phyloP scores from a whole-genome alignment of 2,329 filamentous ascomycete genomes.

The Penicillium sp. region DNA sequence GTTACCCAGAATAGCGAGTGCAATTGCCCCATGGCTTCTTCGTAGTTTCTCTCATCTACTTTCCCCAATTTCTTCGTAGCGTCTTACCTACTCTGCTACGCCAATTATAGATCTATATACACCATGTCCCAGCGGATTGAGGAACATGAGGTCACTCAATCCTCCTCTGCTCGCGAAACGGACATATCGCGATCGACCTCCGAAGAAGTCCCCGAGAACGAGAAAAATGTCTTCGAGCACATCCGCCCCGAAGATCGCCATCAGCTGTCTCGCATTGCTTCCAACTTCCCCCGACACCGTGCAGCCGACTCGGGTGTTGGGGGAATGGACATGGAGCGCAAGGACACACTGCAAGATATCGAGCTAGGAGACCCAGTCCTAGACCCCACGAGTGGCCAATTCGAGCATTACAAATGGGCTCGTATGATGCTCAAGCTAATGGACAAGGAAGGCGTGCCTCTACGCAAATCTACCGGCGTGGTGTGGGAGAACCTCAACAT shows the following conservation, averaged over 20 bases:
- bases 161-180: constrained; percentile 15
- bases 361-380: constrained; percentile 49
- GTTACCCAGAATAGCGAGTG: background rate
- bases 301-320: constrained; percentile 15
- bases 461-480: constrained; percentile 57
- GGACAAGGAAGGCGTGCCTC: constrained; percentile 54
- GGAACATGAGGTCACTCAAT: constrained; percentile 6
- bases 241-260: constrained; percentile 26
- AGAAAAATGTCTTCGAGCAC: constrained; percentile 26
- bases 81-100: too few relatives aligned
- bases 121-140: constrained; percentile 10
- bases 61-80: background rate
- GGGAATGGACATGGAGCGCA: constrained; percentile 23
- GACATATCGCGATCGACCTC: constrained; percentile 9
- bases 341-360: constrained; percentile 40
- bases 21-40: background rate
- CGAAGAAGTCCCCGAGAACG: constrained; percentile 19
- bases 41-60: background rate
- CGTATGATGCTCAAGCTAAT: constrained; percentile 51
- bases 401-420: constrained; percentile 55
- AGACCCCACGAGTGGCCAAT: constrained; percentile 53
- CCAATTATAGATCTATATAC: too few relatives aligned
- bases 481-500: constrained; percentile 66
- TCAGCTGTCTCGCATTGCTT: constrained; percentile 29
- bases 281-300: constrained; percentile 28